Base-by-base conservation (phyloP, 306 rosid genomes). In the Cicer yamashitae region DNA sequence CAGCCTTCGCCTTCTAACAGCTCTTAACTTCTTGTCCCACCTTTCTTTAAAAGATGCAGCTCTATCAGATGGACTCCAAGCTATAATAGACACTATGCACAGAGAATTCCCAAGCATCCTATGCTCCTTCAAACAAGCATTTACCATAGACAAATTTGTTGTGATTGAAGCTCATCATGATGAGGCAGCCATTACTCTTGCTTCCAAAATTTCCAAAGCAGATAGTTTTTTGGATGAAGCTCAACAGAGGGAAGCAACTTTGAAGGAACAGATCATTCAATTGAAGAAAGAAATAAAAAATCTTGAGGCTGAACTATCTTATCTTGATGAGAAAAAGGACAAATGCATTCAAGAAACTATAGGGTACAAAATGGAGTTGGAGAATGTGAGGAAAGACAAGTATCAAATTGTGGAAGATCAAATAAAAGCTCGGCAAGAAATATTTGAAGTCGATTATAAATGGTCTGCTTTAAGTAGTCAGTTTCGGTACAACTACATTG, bases 21-120 rank as follows among this genome's bases (percentile, higher is more conserved):
- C 75, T 63, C 83, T 79, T 37, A 83, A 79, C 12, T 83, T 79
- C 78, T 78, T 79, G 67, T 75, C 78, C 14, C 44, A 11, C 70
- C 75, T 69, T 70, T 62, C 83, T 20, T 53, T 53, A 7, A 58
- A 70, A 54, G 52, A 75, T 30, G 68, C 10, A 38, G 51, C 62
- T 41, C 43, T 79, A 13, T 62, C 79, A 30, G 48, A 50, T 30
- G 76, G 17, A 56, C 71, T 75, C 37, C 67, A 30, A 37, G 67
- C 60, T 69, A 9, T 17, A 39, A 57, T 83, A 40, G 58, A 70
- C 18, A 63, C 71, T 25, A 6, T 56, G 69, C 75, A 46, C 40
- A 18, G 45, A 56, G 62, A 79, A 12, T 56, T 79, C 0, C 78
- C 75, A 7, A 57, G n/a, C 48, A 64, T 83, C 59, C 7, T 79